phyloP scores from a whole-genome alignment of 495 filamentous ascomycete genomes.

The Thozetella sp. region DNA sequence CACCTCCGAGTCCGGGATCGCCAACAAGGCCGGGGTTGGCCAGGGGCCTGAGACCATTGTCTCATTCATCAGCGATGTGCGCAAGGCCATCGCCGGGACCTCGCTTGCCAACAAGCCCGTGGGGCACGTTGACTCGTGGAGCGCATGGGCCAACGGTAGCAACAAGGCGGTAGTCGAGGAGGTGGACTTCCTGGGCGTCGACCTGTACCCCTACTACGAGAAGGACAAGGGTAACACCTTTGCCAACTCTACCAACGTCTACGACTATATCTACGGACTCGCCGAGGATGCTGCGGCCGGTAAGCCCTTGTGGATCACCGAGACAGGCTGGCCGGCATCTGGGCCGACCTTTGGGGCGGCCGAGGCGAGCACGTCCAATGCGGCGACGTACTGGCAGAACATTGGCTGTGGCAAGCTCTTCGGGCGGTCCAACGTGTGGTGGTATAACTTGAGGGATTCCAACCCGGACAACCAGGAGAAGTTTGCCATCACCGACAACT shows the following conservation, averaged over 20 bases:
- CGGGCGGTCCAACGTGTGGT: conserved; percentile 61
- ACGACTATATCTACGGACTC: conserved; percentile 22
- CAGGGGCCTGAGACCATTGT: conserved; percentile 31
- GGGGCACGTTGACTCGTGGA: conserved; percentile 42
- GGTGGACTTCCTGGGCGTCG: conserved; percentile 37
- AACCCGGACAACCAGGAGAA: conserved; percentile 23
- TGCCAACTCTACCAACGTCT: conserved; percentile 22
- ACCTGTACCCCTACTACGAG: conserved; percentile 41
- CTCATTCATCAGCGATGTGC: conserved; percentile 39
- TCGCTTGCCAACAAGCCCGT: conserved; percentile 27
- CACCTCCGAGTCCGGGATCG: conserved; percentile 20
- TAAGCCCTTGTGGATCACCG: conserved; percentile 40
- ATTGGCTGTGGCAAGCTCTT: conserved; percentile 61
- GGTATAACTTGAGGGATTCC: conserved; percentile 30
- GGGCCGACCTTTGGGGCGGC: conserved; percentile 46
- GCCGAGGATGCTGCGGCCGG: conserved; percentile 16
- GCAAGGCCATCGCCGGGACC: conserved; percentile 15
- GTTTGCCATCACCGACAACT: conserved; percentile 33
- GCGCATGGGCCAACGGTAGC: conserved; percentile 32
- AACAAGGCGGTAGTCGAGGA: conserved; percentile 33
- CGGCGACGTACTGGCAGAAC: conserved; percentile 65
- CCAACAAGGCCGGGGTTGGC: conserved; percentile 27
- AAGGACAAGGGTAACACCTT: conserved; percentile 26
- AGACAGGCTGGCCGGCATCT: conserved; percentile 38
- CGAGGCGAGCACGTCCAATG: conserved; percentile 55